Evolutionary conservation across 768 basidiomycete genomes (phyloP), one percentile per base, ranked within the genome.

Genomic region (Brasilioporus rufonigricans): DNA sequence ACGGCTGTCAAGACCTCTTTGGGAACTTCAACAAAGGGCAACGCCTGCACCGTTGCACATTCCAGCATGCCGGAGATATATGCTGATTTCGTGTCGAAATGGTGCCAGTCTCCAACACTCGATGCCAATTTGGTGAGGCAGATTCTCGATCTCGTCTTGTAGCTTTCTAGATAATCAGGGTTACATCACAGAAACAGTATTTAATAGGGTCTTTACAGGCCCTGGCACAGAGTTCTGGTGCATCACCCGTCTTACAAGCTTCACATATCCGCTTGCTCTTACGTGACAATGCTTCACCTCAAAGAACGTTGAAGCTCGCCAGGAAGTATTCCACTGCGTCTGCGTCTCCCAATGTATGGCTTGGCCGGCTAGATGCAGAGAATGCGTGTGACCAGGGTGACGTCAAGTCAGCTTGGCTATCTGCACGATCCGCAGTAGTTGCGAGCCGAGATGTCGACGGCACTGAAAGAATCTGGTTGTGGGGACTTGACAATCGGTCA

Each of bases 341-440:
- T 31, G 39, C 64, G 2, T 73, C 76, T 43, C 69, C 79, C 21
- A 58, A 58, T 18, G 74, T 87, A 26, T 88, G 85, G 83, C 65
- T 82, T 13, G 75, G 76, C 16, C 72, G 81, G 26, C 70, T 87
- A 13, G 72, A 71, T 21, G 75, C 75, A 5, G 83, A 85, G 58
- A 51, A 65, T 33, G 57, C 57, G 9, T 67, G 64, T 47, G 59
- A 60, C 36, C 50, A 47, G 9, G 66, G 55, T 6, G 71, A 65
- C 27, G 61, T 71, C 40, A 55, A 63, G 10, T 64, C 66, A 26
- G 70, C 71, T 11, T 84, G 81, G 79, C 60, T 56, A 26, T 74
- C 77, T 56, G 82, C 82, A 21, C 71, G 83, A 35, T 59, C 60
- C 18, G 52, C 55, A 1, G 77, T 78, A 21, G 56, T 50, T 27